Base-by-base conservation (phyloP, 257 asterid genomes). In the Capsicum pubescens region DNA sequence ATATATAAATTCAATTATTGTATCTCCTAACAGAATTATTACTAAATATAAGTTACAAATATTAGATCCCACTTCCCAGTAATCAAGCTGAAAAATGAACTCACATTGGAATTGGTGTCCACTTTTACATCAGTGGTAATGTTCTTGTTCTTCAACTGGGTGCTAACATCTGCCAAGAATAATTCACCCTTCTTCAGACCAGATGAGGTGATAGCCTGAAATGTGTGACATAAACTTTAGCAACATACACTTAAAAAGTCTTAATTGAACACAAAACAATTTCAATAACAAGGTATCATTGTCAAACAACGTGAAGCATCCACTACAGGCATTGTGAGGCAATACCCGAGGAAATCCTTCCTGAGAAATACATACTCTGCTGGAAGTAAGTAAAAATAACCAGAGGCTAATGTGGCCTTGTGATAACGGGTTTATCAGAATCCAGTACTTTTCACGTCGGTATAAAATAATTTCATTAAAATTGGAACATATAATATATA, bases 71-170 rank as follows among this genome's bases (percentile, higher is more conserved):
- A 76, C 8, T 52, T 21, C 8, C 81, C 81, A 76, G 14, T 52
- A 76, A 7, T 69, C 54, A 69, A 69, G 55, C 55, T 50, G 63
- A 21, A 76, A 68, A 76, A 52, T 26, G 21, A 76, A 68, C 91
- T n/a, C 88, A 92, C 95, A 83, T 92, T 92, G 39, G 95, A 89
- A 63, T 68, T 84, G n/a, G 95, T 90, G 67, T 92, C 95, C 86
- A 92, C 92, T 90, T 92, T 92, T 6, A 92, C 57, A 83, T 92
- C 95, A 60, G 93, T 89, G 44, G 95, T 92, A 86, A 92, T 70
- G 68, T 92, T 92, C 63, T 92, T 89, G 88, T 88, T 84, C 88
- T 92, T 92, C 90, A 92, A 84, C 85, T 92, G 92, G 21, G 95
- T 90, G 80, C 83, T 92, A 79, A 92, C 87, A 77, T 92, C 95